A percentile compares a stretch with the other conserved stretches of the same genome.
phyloP scores from a whole-genome alignment of 768 basidiomycete species.

The Boletus fagicola region DNA sequence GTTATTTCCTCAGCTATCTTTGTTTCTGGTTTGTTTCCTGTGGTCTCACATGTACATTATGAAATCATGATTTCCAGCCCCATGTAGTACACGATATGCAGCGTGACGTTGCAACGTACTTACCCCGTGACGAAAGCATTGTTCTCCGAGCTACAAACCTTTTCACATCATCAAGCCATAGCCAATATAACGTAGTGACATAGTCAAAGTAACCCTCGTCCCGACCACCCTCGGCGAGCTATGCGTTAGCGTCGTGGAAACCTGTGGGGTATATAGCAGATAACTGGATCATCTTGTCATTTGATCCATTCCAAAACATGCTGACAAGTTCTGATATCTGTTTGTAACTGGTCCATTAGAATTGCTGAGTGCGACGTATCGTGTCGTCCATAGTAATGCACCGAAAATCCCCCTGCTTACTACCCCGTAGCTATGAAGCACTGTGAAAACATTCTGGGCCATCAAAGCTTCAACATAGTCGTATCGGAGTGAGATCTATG shows the following conservation, averaged over 20 bases:
- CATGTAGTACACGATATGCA: conserved; percentile 10
- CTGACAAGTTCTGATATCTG: too few species aligned
- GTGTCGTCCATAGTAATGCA: too few species aligned
- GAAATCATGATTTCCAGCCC: not conserved
- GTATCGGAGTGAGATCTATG: not conserved
- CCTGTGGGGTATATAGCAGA: conserved; percentile 9
- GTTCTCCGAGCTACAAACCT: not conserved
- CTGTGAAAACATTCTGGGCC: too few species aligned
- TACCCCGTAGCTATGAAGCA: too few species aligned
- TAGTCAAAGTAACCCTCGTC: not conserved
- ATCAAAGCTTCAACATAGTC: too few species aligned
- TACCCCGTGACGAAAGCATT: not conserved
- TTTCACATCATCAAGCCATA: not conserved
- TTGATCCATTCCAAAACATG: not conserved
- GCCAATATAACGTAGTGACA: not conserved
- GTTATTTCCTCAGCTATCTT: not conserved
- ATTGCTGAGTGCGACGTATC: too few species aligned
- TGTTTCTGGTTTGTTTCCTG: not conserved
- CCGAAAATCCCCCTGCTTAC: too few species aligned
- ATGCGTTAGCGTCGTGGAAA: not conserved
- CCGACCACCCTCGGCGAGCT: not conserved
- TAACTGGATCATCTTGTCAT: not conserved
- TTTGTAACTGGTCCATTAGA: too few species aligned
- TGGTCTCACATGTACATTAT: not conserved
- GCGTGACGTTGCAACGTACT: not conserved